These are phyloP conservation scores for Solanum hybrid DNA, from an alignment of 305 asterid genomes.

Conservation along the genomic window DNA sequence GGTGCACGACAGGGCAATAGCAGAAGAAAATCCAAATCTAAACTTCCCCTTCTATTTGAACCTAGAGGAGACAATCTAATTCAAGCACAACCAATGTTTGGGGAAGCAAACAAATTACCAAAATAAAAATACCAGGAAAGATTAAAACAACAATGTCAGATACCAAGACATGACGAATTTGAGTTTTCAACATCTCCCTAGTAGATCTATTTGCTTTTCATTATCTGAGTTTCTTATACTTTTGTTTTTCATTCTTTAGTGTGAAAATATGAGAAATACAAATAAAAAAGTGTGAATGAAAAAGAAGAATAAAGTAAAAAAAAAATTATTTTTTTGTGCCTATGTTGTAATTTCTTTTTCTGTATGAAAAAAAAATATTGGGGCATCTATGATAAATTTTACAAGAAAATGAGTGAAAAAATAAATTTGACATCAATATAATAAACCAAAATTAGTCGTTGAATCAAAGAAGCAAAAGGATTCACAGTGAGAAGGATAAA, in stretches of 20 bases:
- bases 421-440: not conserved
- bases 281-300: too few relatives aligned
- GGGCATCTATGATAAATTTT: not conserved
- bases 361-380: too few relatives aligned
- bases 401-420: not conserved
- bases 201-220: not conserved
- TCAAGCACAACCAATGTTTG: not conserved
- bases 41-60: not conserved
- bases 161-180: not conserved
- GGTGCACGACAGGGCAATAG: not conserved
- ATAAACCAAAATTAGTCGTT: not conserved
- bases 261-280: not conserved
- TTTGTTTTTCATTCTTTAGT: not conserved
- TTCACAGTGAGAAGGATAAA: not conserved
- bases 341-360: too few relatives aligned
- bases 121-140: too few relatives aligned
- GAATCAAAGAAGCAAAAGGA: not conserved
- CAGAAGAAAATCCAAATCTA: not conserved
- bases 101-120: not conserved
- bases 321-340: too few relatives aligned
- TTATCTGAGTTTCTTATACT: not conserved
- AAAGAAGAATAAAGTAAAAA: too few relatives aligned
- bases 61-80: not conserved
- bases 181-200: not conserved
- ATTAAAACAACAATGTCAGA: too few relatives aligned